phyloP scores from a whole-genome alignment of 805 yeast genomes.

The Hanseniaspora mollemarum region DNA sequence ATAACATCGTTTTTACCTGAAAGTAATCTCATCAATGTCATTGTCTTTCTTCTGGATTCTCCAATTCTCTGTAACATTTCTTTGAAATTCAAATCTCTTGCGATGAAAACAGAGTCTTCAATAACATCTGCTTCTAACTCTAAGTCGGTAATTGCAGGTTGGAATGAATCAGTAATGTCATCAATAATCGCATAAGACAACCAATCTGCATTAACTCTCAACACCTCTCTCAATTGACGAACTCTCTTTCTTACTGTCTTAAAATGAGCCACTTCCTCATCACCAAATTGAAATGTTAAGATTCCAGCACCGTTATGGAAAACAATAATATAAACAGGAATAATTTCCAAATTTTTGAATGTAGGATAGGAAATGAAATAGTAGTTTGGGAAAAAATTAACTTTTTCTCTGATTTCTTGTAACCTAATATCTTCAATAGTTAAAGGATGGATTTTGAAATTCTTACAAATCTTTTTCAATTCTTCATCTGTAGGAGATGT shows the following conservation, averaged over 20 bases:
- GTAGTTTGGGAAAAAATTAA: constrained; percentile 77
- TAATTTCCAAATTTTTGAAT: constrained; percentile 75
- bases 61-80: constrained; percentile 74
- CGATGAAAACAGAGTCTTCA: constrained; percentile 69
- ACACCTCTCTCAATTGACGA: constrained; percentile 65
- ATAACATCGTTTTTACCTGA: constrained; percentile 94
- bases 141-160: constrained; percentile 64
- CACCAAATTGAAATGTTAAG: constrained; percentile 58
- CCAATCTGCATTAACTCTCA: constrained; percentile 72
- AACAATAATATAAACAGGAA: constrained; percentile 62
- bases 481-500: constrained; percentile 88
- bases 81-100: constrained; percentile 62
- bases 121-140: constrained; percentile 75
- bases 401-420: constrained; percentile 96
- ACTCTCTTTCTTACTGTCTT: constrained; percentile 75
- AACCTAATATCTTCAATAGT: constrained; percentile 94
- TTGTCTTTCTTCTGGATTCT: constrained; percentile 77
- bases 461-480: constrained; percentile 82
- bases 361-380: constrained; percentile 96
- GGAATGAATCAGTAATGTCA: constrained; percentile 77
- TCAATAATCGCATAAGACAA: constrained; percentile 69
- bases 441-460: constrained; percentile 94
- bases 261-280: constrained; percentile 43
- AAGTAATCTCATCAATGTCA: constrained; percentile 80
- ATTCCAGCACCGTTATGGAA: constrained; percentile 47